Conservation (phyloP, 768 basidiomycete genomes). For the Leccinum disarticulatum region DNA sequence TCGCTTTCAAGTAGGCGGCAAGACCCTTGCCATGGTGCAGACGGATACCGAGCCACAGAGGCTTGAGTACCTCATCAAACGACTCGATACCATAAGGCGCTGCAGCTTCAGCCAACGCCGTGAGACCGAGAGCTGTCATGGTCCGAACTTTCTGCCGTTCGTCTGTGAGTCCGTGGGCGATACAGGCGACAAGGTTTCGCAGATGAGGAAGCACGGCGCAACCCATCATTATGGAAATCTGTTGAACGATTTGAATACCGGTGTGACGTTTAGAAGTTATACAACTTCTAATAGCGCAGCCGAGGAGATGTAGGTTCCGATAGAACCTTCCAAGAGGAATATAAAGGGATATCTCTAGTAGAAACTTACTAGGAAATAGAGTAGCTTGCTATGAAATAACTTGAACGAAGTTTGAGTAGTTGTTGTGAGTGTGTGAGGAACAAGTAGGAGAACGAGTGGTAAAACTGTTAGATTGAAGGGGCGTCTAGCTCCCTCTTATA, state of each 20-base stretch:
- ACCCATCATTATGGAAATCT: slow-evolving; percentile 99
- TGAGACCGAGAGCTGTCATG: slow-evolving; percentile 76
- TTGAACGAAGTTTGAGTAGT: too few relatives aligned
- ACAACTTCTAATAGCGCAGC: too few relatives aligned
- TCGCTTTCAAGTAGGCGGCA: slow-evolving; percentile 83
- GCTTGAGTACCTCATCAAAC: slow-evolving; percentile 91
- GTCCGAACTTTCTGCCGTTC: slow-evolving; percentile 81
- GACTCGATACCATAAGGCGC: slow-evolving; percentile 99
- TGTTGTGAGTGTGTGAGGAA: too few relatives aligned
- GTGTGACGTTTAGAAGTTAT: slow-evolving; percentile 63
- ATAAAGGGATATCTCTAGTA: too few relatives aligned
- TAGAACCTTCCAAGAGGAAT: too few relatives aligned
- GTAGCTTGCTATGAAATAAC: too few relatives aligned
- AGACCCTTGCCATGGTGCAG: slow-evolving; percentile 77
- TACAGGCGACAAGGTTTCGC: slow-evolving; percentile 93
- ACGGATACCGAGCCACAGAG: slow-evolving; percentile 76
- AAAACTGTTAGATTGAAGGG: too few relatives aligned
- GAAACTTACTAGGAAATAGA: too few relatives aligned
- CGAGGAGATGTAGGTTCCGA: too few relatives aligned
- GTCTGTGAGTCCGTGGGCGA: slow-evolving; percentile 78
- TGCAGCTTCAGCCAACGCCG: slow-evolving; percentile 94
- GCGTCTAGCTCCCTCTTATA: too few relatives aligned
- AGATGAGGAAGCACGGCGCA: slow-evolving; percentile 97
- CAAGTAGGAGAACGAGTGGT: too few relatives aligned
- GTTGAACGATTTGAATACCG: slow-evolving; percentile 98